phyloP scores from a whole-genome alignment of 768 basidiomycete genomes.

The Lactarius hatsudake region DNA sequence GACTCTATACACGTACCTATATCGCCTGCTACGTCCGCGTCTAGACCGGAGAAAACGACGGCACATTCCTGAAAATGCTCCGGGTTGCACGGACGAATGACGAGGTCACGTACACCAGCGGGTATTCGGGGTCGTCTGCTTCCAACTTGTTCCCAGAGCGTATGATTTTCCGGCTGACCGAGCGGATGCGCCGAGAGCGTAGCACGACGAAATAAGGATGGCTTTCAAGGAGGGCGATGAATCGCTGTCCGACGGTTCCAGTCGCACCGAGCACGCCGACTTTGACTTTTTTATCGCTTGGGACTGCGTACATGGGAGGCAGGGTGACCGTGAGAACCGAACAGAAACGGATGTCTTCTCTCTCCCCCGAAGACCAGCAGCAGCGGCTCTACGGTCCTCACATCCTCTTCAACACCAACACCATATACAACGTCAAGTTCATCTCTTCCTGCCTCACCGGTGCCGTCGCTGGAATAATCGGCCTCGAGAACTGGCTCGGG shows the following conservation, averaged over 20 bases:
- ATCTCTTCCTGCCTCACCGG: constrained; percentile 82
- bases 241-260: constrained; percentile 94
- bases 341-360: constrained; percentile 24
- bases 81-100: constrained; percentile 75
- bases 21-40: constrained; percentile 91
- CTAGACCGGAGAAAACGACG: constrained; percentile 93
- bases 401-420: constrained; percentile 57
- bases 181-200: constrained; percentile 84
- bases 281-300: constrained; percentile 34
- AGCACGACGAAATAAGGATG: constrained; percentile 92
- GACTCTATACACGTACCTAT: constrained; percentile 61
- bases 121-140: constrained; percentile 82
- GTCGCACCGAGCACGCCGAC: constrained; percentile 88
- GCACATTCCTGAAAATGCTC: constrained; percentile 76
- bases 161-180: constrained; percentile 87
- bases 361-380: constrained; percentile 42
- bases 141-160: constrained; percentile 75
- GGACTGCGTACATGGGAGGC: constrained; percentile 22
- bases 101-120: constrained; percentile 51
- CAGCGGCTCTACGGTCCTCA: constrained; percentile 69
- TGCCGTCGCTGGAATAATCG: constrained; percentile 84
- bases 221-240: constrained; percentile 78
- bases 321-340: constrained; percentile 2
- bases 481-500: constrained; percentile 80
- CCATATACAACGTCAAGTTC: constrained; percentile 68